phyloP scores from a whole-genome alignment of 192 early-diverging fungal genomes.

The Gorgonomyces haynaldii region DNA sequence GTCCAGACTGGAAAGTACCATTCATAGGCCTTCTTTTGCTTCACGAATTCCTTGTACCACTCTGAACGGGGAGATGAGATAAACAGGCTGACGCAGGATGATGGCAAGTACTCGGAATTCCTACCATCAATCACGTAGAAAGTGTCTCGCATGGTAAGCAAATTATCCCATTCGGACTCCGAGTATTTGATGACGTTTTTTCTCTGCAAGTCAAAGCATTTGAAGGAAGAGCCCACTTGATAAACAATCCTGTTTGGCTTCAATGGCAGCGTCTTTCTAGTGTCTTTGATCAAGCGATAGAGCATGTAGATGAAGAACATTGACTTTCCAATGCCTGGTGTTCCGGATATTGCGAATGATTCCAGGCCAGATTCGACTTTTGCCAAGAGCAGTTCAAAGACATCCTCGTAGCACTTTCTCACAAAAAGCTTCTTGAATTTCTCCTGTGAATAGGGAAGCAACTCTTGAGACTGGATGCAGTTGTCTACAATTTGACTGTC shows the following conservation, averaged over 20 bases:
- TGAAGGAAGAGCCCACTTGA: too few species aligned
- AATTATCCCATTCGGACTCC: too few species aligned
- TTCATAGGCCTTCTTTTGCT: conserved; percentile 10
- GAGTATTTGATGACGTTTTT: too few species aligned
- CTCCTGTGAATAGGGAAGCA: conserved; percentile 15
- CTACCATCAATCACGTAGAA: conserved; percentile 19
- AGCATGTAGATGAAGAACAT: conserved; percentile 18
- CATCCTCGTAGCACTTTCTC: conserved; percentile 20
- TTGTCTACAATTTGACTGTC: conserved; percentile 3
- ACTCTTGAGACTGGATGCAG: conserved; percentile 10
- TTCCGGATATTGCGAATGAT: conserved; percentile 19
- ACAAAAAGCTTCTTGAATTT: conserved; percentile 11
- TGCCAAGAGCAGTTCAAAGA: conserved; percentile 12
- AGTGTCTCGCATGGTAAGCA: conserved; percentile 8
- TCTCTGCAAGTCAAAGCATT: too few species aligned
- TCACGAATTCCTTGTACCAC: conserved; percentile 13
- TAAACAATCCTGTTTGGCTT: conserved; percentile 7
- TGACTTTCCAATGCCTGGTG: conserved; percentile 18
- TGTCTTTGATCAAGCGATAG: conserved; percentile 15
- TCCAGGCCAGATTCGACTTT: conserved; percentile 1
- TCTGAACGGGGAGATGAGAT: conserved; percentile 14
- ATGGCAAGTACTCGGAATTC: conserved; percentile 1
- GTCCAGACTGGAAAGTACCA: conserved; percentile 18
- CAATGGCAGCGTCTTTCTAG: conserved; percentile 4
- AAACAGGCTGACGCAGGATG: conserved; percentile 11